Base-by-base conservation (phyloP, 2,329 filamentous ascomycete species). In the Talaromyces sp. region DNA sequence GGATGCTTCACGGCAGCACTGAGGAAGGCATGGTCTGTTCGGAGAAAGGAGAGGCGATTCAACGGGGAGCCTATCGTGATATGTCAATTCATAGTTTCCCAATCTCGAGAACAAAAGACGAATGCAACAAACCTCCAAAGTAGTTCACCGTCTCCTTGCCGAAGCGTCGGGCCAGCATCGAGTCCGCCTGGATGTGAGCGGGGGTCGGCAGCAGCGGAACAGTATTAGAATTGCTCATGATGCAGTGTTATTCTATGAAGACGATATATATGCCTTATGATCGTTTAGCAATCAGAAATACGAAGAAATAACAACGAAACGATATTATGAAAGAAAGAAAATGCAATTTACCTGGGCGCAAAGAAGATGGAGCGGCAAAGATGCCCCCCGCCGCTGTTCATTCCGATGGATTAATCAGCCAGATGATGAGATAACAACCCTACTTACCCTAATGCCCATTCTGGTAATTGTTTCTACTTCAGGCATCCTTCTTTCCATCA, bases 131-230 rank as follows among this genome's bases (percentile, higher is more conserved):
- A 82, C 81, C 80, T 66, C 81, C 81, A 70, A 83, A 84, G 70
- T 84, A 84, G 69, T 84, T 83, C 50, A 78, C 80, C 1, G 81
- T 81, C 70, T 84, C 82, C 71, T 73, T 80, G 60, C 82, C 82
- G 69, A 83, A 84, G 61, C 78, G 80, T 58, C 80, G 76, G 10
- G 79, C 78, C 52, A 84, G 72, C 75, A 82, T 82, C 43, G 86
- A 87, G 74, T 89, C 86, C 70, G 85, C 78, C 68, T 84, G 80
- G 65, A 82, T 77, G 75, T 88, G 85, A 43, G 85, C 84, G 61
- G 87, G 86, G 69, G 82, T 80, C 33, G 87, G 87, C 62, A 88
- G 81, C 63, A 80, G 74, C 43, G 73, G 69, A 25, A 52, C 11
- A 33, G 27, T 17, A 47, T 56, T 33, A 49, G 60, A 31, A 31